A percentile compares a stretch with the other conserved stretches of the same genome.
Conservation (phyloP, 2,329 filamentous ascomycete species). For the Pleurostoma richardsiae region DNA sequence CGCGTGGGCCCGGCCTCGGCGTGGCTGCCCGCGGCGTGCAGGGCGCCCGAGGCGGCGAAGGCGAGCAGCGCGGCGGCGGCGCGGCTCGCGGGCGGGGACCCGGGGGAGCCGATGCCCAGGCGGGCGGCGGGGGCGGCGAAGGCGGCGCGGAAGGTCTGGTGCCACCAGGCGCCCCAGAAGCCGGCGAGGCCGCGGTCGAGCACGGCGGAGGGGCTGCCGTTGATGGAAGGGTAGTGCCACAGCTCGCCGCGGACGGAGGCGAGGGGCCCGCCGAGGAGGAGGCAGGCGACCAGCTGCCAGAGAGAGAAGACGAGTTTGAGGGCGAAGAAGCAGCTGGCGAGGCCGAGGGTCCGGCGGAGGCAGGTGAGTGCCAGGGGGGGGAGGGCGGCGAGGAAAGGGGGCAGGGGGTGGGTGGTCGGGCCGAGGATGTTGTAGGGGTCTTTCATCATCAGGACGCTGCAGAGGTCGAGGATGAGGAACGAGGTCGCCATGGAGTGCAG, state of each 20-base stretch:
- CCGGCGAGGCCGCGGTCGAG: conserved; percentile 69
- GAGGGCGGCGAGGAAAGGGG: conserved; percentile 36
- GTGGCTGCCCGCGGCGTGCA: conserved; percentile 69
- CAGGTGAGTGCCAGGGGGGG: conserved; percentile 40
- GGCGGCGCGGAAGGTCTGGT: conserved; percentile 77
- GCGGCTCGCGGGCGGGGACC: conserved; percentile 20
- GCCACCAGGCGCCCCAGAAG: conserved; percentile 86
- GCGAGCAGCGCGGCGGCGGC: conserved; percentile 38
- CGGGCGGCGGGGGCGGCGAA: conserved; percentile 55
- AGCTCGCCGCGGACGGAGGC: conserved; percentile 39
- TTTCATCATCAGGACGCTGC: conserved; percentile 63
- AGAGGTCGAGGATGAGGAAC: conserved; percentile 65
- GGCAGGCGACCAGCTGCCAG: conserved; percentile 51
- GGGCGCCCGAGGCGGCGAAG: conserved; percentile 60
- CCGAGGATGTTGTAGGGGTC: conserved; percentile 74
- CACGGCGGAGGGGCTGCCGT: conserved; percentile 48
- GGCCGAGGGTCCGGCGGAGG: conserved; percentile 52
- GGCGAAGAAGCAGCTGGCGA: conserved; percentile 52
- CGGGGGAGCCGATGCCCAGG: conserved; percentile 29
- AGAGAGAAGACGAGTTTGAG: conserved; percentile 57
- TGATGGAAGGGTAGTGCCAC: conserved; percentile 49
- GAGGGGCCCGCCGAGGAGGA: conserved; percentile 43
- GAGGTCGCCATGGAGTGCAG: conserved; percentile 41
- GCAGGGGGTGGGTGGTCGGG: conserved; percentile 28
- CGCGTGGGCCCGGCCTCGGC: conserved; percentile 52